A percentile compares a stretch with the other conserved stretches of the same genome.
Conservation (phyloP, 805 yeast species). For the Kuraishia borneana region DNA sequence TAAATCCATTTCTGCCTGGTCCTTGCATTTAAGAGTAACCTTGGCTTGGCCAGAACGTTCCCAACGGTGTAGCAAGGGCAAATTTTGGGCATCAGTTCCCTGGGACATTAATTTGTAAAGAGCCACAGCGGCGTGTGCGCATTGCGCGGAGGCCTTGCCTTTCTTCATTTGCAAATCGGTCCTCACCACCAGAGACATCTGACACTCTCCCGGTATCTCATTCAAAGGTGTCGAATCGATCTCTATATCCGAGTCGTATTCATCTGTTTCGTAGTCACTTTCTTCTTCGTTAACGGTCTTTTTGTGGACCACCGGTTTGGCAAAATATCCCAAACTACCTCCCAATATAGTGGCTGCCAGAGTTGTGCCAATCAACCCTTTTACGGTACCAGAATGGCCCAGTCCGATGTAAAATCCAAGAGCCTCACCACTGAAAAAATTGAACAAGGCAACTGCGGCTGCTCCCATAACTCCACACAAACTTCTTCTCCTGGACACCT, state of each 20-base stretch:
- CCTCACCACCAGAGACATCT: constrained; percentile 82
- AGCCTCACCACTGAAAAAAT: too few species aligned
- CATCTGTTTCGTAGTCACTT: constrained; percentile 27
- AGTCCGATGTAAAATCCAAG: too few species aligned
- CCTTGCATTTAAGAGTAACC: constrained; percentile 68
- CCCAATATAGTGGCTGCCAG: too few species aligned
- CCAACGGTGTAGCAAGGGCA: constrained; percentile 67
- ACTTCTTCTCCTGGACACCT: too few species aligned
- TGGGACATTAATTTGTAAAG: constrained; percentile 62
- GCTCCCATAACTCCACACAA: too few species aligned
- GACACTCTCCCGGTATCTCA: constrained; percentile 65
- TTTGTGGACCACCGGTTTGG: too few species aligned
- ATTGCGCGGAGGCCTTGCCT: constrained; percentile 96
- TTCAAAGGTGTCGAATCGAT: constrained; percentile 51
- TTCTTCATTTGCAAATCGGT: constrained; percentile 85
- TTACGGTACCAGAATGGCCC: too few species aligned
- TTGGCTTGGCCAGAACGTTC: constrained; percentile 82
- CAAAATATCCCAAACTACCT: too few species aligned
- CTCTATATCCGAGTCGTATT: constrained; percentile 43
- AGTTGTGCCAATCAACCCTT: too few species aligned
- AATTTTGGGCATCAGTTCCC: constrained; percentile 44
- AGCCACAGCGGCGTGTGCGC: constrained; percentile 94
- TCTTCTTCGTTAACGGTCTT: too few species aligned
- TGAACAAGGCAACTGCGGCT: too few species aligned
- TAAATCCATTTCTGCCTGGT: constrained; percentile 61